Evolutionary conservation across 352 stramenopile species (phyloP).

Genomic region (Phytopythium litorale): DNA sequence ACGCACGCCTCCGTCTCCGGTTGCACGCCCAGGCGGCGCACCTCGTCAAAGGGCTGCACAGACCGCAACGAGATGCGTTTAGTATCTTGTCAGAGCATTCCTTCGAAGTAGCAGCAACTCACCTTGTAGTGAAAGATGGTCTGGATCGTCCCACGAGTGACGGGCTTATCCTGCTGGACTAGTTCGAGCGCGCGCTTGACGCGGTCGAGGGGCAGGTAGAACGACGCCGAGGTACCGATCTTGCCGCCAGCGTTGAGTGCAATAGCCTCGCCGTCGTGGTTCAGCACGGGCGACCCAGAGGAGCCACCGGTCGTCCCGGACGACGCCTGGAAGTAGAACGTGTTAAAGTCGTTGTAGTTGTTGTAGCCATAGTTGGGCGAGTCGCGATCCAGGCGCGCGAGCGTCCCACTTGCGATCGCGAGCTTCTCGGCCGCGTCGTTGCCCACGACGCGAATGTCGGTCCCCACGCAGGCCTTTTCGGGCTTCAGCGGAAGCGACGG

Average conservation of each 20-base stretch:
- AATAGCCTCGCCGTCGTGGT: slow-evolving; percentile 84
- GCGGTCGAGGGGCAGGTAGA: slow-evolving; percentile 89
- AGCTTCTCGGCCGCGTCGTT: slow-evolving; percentile 93
- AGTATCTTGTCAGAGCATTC: neutral
- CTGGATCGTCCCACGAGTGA: slow-evolving; percentile 86
- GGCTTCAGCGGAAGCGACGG: slow-evolving; percentile 75
- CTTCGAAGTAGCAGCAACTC: neutral
- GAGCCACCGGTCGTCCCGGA: slow-evolving; percentile 81
- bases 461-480: slow-evolving; percentile 86
- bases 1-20: slow-evolving; percentile 73
- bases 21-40: slow-evolving; percentile 76
- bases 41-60: slow-evolving; percentile 83
- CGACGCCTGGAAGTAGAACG: slow-evolving; percentile 91
- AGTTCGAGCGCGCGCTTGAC: slow-evolving; percentile 86
- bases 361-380: slow-evolving; percentile 87
- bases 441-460: slow-evolving; percentile 90
- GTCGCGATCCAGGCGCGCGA: slow-evolving; percentile 89
- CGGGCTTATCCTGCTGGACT: slow-evolving; percentile 59
- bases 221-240: slow-evolving; percentile 82
- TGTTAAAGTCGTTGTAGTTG: slow-evolving; percentile 94
- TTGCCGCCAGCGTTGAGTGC: slow-evolving; percentile 90
- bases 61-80: neutral
- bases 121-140: slow-evolving; percentile 88
- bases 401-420: slow-evolving; percentile 88
- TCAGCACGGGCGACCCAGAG: slow-evolving; percentile 87